A percentile compares a stretch with the other conserved stretches of the same genome.
Evolutionary conservation across 1,139 yeast species (phyloP).

Genomic region (Pichia sp.): DNA sequence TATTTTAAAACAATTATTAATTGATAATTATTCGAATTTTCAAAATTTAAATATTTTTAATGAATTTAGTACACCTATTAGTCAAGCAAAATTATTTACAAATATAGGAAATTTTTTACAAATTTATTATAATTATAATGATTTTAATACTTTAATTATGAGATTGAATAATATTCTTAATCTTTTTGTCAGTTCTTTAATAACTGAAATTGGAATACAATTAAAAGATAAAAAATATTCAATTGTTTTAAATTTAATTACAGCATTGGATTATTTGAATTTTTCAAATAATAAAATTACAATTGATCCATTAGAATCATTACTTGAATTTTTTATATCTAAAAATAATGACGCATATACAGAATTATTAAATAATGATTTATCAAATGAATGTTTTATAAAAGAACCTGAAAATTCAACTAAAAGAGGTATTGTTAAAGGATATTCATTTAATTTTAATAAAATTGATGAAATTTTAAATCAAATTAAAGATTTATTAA

Average conservation of each 20-base stretch:
- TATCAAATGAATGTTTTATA: conserved; percentile 15
- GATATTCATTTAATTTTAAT: conserved; percentile 22
- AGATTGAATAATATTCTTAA: conserved; percentile 55
- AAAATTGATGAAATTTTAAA: conserved; percentile 25
- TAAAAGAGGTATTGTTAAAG: conserved; percentile 27
- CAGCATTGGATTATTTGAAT: conserved; percentile 33
- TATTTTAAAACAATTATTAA: conserved; percentile 41
- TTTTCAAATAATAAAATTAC: conserved; percentile 32
- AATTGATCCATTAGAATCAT: conserved; percentile 39
- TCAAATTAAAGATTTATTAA: conserved; percentile 16
- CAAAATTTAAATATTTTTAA: conserved; percentile 42
- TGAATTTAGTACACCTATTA: conserved; percentile 42
- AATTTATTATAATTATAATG: conserved; percentile 32
- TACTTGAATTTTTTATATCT: conserved; percentile 37
- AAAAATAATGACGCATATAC: conserved; percentile 28
- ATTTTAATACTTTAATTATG: conserved; percentile 32
- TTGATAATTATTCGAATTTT: conserved; percentile 42
- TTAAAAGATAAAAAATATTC: conserved; percentile 46
- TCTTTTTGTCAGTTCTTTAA: conserved; percentile 65
- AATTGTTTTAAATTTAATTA: conserved; percentile 25
- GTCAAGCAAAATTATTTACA: conserved; percentile 38
- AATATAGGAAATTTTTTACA: conserved; percentile 31
- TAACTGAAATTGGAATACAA: conserved; percentile 63
- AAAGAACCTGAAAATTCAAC: conserved; percentile 8
- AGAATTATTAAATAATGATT: conserved; percentile 20